Evolutionary conservation across 1,284 basidiomycete species (phyloP).

Genomic region (Irpex rosettiformis): DNA sequence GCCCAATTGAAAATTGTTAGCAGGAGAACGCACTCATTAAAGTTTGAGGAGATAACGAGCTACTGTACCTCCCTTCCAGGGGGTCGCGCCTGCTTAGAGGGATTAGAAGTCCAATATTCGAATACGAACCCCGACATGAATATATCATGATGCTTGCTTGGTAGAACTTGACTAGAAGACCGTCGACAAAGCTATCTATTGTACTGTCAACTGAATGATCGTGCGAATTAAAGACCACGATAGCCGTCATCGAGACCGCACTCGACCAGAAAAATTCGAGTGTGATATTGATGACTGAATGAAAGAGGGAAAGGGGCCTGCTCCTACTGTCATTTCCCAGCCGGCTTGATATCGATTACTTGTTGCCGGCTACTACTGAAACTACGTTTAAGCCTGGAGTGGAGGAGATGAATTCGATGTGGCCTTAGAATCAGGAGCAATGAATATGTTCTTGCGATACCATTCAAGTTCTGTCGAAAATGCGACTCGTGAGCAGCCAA

Average conservation of each 20-base stretch:
- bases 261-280: neutral
- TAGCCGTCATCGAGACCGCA: neutral
- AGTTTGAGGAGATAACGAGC: neutral
- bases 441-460: conserved; percentile 59
- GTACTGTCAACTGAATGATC: neutral
- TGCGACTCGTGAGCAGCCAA: neutral
- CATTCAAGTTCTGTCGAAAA: conserved; percentile 48
- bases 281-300: neutral
- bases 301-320: neutral
- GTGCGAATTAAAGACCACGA: neutral
- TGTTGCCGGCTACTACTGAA: neutral
- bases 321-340: neutral
- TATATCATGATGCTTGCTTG: too few species aligned
- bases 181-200: neutral
- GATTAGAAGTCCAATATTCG: too few species aligned
- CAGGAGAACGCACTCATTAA: neutral
- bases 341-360: neutral
- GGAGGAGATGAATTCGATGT: neutral
- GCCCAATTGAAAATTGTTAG: neutral
- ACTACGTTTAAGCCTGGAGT: neutral
- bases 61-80: too few species aligned
- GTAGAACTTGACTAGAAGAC: too few species aligned
- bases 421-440: conserved; percentile 23
- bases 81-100: too few species aligned
- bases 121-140: too few species aligned